Evolutionary conservation across 2,329 filamentous ascomycete genomes (phyloP), one percentile per base, ranked within the genome.

Genomic region (Aurifilum marmelostoma): DNA sequence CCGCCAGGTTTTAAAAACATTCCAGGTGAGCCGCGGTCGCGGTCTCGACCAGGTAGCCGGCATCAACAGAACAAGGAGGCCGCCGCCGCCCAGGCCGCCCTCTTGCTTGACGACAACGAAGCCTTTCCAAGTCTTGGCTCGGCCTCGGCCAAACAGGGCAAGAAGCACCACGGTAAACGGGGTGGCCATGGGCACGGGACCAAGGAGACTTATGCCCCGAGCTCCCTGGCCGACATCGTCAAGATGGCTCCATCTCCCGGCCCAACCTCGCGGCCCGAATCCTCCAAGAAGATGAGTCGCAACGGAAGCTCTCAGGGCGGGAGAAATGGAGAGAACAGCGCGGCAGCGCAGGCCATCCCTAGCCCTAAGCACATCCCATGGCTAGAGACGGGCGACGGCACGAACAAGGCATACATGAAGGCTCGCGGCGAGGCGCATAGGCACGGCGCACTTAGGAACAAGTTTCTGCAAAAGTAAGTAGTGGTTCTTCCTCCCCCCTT

Each of bases 391-490:
- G 96, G 96, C 29, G 90, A 95, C 66, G 89, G 88, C 72, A 93
- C 93, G 73, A 98, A 99, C 79, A 94, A 94, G 80, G 91, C 93
- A 32, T 99, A 99, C 78, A 88, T 99, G 74, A 97, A 97, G 81
- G 93, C 94, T 74, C 91, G 96, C 66, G 92, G 94, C 76, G 95
- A 98, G 80, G 96, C 96, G 69, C 97, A 99, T 79, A 97, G 97
- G 81, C 96, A 99, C 78, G 96, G 96, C 73, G 96, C 94, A 74
- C 88, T 97, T 77, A 89, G 96, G 72, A 99, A 98, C 79, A 98
- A 98, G 78, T 99, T 98, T 75, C 81, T 99, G 67, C 95, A 97
- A 80, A 97, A 93, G 93, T 95, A 81, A 75, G 82, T 77, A 16
- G 21, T 8, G 11, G 12, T 7, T 52, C 32, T 6, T 24, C 21